A percentile compares a stretch with the other conserved stretches of the same genome.
Evolutionary conservation across 129 eudicot species (phyloP).

Genomic region (Tagetes patula): DNA sequence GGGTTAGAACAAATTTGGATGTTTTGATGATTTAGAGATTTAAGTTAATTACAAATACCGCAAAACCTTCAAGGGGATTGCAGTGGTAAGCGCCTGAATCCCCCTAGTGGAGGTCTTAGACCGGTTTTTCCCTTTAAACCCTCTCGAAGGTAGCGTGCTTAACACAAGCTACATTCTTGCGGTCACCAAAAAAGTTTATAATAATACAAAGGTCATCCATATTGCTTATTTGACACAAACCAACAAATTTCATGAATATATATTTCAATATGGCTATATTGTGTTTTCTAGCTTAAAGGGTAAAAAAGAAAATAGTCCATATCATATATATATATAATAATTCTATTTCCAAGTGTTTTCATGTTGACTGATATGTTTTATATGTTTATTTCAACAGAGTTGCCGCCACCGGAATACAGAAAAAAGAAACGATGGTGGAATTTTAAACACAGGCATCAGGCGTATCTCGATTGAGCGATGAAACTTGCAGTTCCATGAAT

Average conservation of each 20-base stretch:
- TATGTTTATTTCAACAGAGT: constrained; percentile 42
- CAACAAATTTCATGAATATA: not conserved
- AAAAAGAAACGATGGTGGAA: constrained; percentile 73
- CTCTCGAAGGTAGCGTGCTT: no score
- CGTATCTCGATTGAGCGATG: constrained; percentile 13
- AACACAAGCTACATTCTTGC: no score
- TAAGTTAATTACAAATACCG: not conserved
- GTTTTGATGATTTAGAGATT: not conserved
- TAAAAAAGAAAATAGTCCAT: not conserved
- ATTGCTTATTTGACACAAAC: not conserved
- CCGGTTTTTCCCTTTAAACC: no score
- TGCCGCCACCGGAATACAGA: constrained; percentile 51
- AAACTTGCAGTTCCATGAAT: not conserved
- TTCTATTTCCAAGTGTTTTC: not conserved
- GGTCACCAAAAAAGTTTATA: no score
- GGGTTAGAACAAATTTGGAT: not conserved
- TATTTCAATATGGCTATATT: not conserved
- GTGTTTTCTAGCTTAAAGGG: not conserved
- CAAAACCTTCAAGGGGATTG: no score
- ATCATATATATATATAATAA: not conserved
- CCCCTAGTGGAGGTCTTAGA: no score
- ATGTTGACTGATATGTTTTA: not conserved
- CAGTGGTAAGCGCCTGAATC: no score
- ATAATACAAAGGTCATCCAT: not conserved
- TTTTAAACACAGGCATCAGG: constrained; percentile 54